phyloP scores from a whole-genome alignment of 2,329 filamentous ascomycete genomes.

The Fusarium sp. region DNA sequence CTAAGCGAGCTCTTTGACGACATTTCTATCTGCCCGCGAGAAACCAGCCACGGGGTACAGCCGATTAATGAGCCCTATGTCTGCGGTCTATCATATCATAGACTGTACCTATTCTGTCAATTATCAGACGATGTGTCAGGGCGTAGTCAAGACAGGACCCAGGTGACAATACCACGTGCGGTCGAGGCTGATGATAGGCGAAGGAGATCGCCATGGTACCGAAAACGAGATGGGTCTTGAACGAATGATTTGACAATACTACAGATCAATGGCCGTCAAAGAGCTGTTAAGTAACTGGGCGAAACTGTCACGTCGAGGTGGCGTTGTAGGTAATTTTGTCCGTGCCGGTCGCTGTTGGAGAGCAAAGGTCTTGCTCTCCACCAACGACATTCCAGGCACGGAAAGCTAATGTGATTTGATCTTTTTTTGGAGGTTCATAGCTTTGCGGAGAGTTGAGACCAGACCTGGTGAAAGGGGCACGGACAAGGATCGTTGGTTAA shows the following conservation, averaged over 20 bases:
- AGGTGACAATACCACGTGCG: constrained; percentile 28
- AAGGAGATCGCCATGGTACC: constrained; percentile 9
- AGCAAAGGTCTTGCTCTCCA: not conserved
- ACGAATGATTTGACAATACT: constrained; percentile 14
- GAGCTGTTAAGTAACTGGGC: constrained; percentile 17
- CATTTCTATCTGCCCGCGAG: not conserved
- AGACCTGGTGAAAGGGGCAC: constrained; percentile 31
- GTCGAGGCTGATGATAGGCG: constrained; percentile 29
- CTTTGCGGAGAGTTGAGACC: not conserved
- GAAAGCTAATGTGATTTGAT: constrained; percentile 17
- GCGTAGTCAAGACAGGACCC: not conserved
- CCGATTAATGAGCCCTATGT: not conserved
- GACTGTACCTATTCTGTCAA: not conserved
- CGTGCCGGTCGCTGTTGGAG: not conserved
- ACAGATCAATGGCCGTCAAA: constrained; percentile 13
- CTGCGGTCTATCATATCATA: not conserved
- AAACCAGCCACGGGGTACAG: not conserved
- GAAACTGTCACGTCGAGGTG: constrained; percentile 21
- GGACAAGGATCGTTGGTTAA: constrained; percentile 13
- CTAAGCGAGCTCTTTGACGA: not conserved
- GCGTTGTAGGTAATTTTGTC: constrained; percentile 1
- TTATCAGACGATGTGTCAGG: not conserved
- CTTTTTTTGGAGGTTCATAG: constrained; percentile 3
- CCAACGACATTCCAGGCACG: constrained; percentile 10
- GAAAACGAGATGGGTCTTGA: constrained; percentile 22